Percentiles rank a stretch among this genome's conserved stretches.
Conservation (phyloP, 163 green algal genomes). For the Scenedesmus sp. region DNA sequence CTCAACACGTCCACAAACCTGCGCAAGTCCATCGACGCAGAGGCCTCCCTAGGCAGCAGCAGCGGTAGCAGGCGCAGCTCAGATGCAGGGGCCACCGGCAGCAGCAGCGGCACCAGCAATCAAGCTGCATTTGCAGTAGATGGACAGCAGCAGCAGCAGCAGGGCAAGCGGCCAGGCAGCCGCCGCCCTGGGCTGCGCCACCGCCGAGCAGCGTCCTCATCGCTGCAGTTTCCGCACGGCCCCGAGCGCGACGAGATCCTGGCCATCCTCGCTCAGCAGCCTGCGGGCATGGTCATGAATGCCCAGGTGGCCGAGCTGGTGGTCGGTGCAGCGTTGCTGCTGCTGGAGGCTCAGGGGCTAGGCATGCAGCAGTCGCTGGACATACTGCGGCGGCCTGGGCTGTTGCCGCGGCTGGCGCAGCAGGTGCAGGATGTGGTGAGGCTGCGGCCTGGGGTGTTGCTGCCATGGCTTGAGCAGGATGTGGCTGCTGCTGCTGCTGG, state of each 20-base stretch:
- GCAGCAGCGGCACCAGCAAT: background rate
- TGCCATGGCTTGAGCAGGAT: background rate
- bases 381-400: slow-evolving; percentile 16
- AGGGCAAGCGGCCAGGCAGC: background rate
- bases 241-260: background rate
- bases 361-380: background rate
- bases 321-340: slow-evolving; percentile 23
- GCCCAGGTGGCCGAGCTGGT: slow-evolving; percentile 25
- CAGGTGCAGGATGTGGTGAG: slow-evolving; percentile 32
- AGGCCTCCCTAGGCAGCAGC: background rate
- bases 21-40: background rate
- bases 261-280: background rate
- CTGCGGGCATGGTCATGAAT: background rate
- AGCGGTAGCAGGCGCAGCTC: background rate
- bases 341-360: slow-evolving; percentile 10
- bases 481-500: background rate
- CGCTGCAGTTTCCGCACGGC: background rate
- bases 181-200: background rate
- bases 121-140: background rate
- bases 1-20: slow-evolving; percentile 21
- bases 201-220: background rate
- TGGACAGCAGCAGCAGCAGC: slow-evolving; percentile 1
- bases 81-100: background rate
- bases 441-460: background rate
- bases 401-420: slow-evolving; percentile 13